Conservation (phyloP, 495 filamentous ascomycete genomes). For the Neurospora tetrasperma region DNA sequence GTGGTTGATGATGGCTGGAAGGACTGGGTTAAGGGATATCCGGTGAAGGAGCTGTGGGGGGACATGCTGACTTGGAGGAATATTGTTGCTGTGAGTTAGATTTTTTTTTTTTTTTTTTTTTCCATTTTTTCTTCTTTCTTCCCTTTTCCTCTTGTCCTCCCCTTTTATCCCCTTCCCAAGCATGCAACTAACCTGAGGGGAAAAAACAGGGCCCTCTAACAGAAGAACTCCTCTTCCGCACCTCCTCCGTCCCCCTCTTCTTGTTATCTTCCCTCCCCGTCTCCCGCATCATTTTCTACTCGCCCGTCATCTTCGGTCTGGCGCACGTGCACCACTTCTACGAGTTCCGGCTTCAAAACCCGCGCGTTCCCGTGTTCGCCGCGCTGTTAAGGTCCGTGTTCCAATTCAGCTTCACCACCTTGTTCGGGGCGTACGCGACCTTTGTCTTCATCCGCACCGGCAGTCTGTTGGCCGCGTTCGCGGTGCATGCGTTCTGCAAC, state of each 20-base stretch:
- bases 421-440: conserved; percentile 87
- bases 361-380: conserved; percentile 48
- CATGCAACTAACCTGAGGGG: background rate
- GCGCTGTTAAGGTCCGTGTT: conserved; percentile 62
- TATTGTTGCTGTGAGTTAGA: conserved; percentile 38
- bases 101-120: too few relatives aligned
- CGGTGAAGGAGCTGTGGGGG: conserved; percentile 19
- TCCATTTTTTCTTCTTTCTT: background rate
- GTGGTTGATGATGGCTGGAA: conserved; percentile 63
- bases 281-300: conserved; percentile 57
- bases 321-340: conserved; percentile 94
- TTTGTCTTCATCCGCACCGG: conserved; percentile 88
- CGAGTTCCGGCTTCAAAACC: conserved; percentile 78
- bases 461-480: conserved; percentile 58
- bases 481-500: conserved; percentile 86
- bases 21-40: conserved; percentile 43
- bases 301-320: conserved; percentile 87
- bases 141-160: background rate
- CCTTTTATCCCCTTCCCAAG: background rate
- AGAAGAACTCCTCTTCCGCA: conserved; percentile 90
- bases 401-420: conserved; percentile 84
- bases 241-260: conserved; percentile 70
- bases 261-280: conserved; percentile 56
- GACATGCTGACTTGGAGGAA: conserved; percentile 50
- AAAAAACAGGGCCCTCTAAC: conserved; percentile 64